Conservation (phyloP, 1,284 basidiomycete genomes). For the Microbotryum saponariae region DNA sequence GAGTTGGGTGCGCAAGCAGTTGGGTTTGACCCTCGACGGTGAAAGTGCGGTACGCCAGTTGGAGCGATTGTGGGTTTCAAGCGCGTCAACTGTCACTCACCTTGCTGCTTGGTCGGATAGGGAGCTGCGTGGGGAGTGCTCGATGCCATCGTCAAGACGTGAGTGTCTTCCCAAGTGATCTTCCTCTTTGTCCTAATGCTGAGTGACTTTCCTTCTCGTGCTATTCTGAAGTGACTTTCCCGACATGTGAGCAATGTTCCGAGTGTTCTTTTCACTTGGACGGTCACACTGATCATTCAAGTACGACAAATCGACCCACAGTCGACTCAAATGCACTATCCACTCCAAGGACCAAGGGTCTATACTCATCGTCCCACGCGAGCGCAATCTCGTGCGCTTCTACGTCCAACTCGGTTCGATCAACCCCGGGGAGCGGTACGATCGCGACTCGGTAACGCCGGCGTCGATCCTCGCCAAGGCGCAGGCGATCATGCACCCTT, state of each 20-base stretch:
- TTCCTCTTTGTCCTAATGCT: not conserved
- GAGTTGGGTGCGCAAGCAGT: too few species aligned
- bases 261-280: not conserved
- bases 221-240: slow-evolving; percentile 9
- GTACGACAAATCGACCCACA: slow-evolving; percentile 14
- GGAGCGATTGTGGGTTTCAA: too few species aligned
- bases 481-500: slow-evolving; percentile 59
- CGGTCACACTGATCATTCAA: too few species aligned
- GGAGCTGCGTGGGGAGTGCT: slow-evolving; percentile 36
- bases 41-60: too few species aligned
- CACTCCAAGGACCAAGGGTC: slow-evolving; percentile 36
- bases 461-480: slow-evolving; percentile 56
- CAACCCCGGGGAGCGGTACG: slow-evolving; percentile 33
- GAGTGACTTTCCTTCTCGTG: too few species aligned
- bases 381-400: slow-evolving; percentile 36
- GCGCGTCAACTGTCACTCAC: too few species aligned
- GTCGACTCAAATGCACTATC: slow-evolving; percentile 38
- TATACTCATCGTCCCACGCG: slow-evolving; percentile 39
- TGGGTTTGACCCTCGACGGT: too few species aligned
- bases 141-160: slow-evolving; percentile 34
- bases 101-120: too few species aligned
- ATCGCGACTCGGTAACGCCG: slow-evolving; percentile 54
- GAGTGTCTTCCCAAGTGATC: too few species aligned
- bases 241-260: slow-evolving; percentile 1
- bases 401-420: slow-evolving; percentile 28